phyloP scores from a whole-genome alignment of 768 basidiomycete genomes.

The Boletus patriciae region DNA sequence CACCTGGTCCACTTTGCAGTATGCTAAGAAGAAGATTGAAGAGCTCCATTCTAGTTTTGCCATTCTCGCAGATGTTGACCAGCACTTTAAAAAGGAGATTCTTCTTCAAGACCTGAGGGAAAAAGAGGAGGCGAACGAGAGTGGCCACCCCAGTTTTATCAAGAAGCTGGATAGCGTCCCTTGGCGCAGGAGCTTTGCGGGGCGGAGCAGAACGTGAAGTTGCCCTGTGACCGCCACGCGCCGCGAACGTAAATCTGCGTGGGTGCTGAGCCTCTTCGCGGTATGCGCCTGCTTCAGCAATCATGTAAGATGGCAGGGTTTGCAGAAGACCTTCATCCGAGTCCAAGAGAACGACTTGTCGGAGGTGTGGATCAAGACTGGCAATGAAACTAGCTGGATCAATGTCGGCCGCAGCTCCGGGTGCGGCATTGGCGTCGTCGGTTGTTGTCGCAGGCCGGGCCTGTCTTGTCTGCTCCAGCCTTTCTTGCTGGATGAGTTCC shows the following conservation, averaged over 20 bases:
- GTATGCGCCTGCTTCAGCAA: constrained; percentile 77
- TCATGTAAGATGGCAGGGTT: constrained; percentile 78
- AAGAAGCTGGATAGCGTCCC: constrained; percentile 91
- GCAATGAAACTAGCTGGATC: constrained; percentile 92
- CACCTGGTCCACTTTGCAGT: constrained; percentile 92
- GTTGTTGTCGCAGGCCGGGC: constrained; percentile 34
- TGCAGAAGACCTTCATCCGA: constrained; percentile 84
- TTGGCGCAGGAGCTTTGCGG: constrained; percentile 56
- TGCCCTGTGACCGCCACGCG: constrained; percentile 29
- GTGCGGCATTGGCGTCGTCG: constrained; percentile 21
- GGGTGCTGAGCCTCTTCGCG: constrained; percentile 52
- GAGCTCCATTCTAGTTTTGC: constrained; percentile 85
- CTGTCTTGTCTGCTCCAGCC: constrained; percentile 73
- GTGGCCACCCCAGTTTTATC: constrained; percentile 88
- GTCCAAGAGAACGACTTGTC: constrained; percentile 88
- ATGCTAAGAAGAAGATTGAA: constrained; percentile 94
- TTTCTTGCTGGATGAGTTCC: constrained; percentile 95
- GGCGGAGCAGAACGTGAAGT: constrained; percentile 31
- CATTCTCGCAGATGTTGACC: constrained; percentile 94
- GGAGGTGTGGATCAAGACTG: constrained; percentile 83
- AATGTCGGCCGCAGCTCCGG: constrained; percentile 62
- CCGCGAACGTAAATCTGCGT: constrained; percentile 35
- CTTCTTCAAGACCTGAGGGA: constrained; percentile 89
- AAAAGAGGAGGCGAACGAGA: constrained; percentile 91
- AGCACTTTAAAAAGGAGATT: constrained; percentile 84